A percentile compares a stretch with the other conserved stretches of the same genome.
Conservation (phyloP, 306 rosid genomes). For the Ammopiptanthus mongolicus region DNA sequence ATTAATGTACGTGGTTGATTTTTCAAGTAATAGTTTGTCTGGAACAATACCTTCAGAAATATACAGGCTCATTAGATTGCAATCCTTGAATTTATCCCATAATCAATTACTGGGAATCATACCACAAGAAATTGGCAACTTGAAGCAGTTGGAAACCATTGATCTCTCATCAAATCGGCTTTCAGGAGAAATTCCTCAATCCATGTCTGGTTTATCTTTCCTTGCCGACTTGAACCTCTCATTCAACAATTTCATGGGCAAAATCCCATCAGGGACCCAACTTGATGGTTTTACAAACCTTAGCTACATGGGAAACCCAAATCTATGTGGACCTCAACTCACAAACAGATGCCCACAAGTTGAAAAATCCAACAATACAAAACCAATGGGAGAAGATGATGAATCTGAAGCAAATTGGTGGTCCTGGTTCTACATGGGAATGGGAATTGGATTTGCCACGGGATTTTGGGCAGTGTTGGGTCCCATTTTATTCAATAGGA, state of each 20-base stretch:
- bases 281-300: neutral
- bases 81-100: slow-evolving; percentile 23
- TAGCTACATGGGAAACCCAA: neutral
- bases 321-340: slow-evolving; percentile 27
- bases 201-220: slow-evolving; percentile 8
- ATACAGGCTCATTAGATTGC: neutral
- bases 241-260: slow-evolving; percentile 24
- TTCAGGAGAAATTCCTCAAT: slow-evolving; percentile 21
- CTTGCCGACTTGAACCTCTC: slow-evolving; percentile 23
- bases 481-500: neutral
- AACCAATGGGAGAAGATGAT: no score
- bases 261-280: slow-evolving; percentile 25
- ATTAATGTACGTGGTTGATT: neutral
- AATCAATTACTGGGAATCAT: slow-evolving; percentile 27
- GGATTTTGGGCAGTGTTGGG: slow-evolving; percentile 13
- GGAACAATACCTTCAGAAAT: slow-evolving; percentile 25
- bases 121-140: slow-evolving; percentile 12
- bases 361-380: neutral
- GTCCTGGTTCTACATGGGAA: neutral
- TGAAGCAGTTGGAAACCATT: slow-evolving; percentile 14
- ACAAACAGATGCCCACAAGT: neutral
- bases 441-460: slow-evolving; percentile 17
- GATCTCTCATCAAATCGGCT: slow-evolving; percentile 26
- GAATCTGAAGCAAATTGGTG: neutral
- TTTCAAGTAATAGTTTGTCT: slow-evolving; percentile 7